Percentiles rank a stretch among this genome's conserved stretches.
These are phyloP conservation scores for Tetrapisispora fleetii DNA, from an alignment of 805 yeast species.

Conservation along the genomic window DNA sequence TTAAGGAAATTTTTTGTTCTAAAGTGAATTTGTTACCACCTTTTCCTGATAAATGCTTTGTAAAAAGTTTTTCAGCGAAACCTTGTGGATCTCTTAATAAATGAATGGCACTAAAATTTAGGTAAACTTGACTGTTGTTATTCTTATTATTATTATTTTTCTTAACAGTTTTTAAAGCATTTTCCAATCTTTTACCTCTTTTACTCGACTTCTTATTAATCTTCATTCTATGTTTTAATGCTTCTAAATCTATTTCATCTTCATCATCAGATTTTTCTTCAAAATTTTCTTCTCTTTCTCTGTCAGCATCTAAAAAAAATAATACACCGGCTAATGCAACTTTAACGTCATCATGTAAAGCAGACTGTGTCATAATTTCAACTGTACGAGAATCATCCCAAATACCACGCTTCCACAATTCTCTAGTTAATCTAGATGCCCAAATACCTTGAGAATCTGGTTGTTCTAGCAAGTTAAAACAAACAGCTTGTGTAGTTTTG, in stretches of 20 bases:
- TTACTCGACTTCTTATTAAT: constrained; percentile 76
- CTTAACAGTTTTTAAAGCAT: constrained; percentile 59
- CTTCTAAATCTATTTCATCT: constrained; percentile 63
- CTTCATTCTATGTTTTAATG: constrained; percentile 69
- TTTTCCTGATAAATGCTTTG: constrained; percentile 60
- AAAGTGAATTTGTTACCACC: constrained; percentile 61
- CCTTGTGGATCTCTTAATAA: constrained; percentile 94
- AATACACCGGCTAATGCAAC: constrained; percentile 83
- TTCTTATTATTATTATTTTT: constrained; percentile 52
- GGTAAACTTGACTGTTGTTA: constrained; percentile 44
- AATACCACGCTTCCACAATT: constrained; percentile 93
- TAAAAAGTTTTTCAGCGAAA: constrained; percentile 79
- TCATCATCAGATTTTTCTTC: constrained; percentile 59
- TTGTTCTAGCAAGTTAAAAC: constrained; percentile 76
- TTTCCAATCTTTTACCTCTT: constrained; percentile 70
- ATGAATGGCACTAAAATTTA: constrained; percentile 93
- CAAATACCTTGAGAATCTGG: constrained; percentile 80
- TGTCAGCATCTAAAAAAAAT: constrained; percentile 91
- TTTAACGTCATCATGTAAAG: constrained; percentile 75
- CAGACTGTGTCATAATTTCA: constrained; percentile 96
- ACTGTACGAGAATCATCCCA: constrained; percentile 98
- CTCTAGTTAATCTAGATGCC: constrained; percentile 93
- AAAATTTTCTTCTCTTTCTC: constrained; percentile 61
- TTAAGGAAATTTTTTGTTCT: constrained; percentile 80
- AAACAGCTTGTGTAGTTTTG: constrained; percentile 80